Conservation (phyloP, 305 asterid species). For the Ajuga reptans region DNA sequence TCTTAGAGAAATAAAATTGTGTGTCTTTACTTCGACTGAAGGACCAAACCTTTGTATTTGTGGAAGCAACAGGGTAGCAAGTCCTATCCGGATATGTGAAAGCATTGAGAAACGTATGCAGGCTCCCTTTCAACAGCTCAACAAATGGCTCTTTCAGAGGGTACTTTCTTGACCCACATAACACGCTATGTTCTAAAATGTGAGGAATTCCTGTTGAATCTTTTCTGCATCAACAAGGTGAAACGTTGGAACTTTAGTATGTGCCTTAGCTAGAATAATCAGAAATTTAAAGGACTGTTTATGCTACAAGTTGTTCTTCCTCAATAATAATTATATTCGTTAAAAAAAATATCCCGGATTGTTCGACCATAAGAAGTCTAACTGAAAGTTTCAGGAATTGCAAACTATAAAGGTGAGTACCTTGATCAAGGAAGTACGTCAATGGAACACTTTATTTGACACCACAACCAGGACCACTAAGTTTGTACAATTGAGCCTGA, state of each 20-base stretch:
- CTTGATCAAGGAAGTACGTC: not conserved
- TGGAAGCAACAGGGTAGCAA: slow-evolving; percentile 97
- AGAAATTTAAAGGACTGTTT: not conserved
- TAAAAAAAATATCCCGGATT: not conserved
- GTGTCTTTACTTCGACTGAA: slow-evolving; percentile 11
- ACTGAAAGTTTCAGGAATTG: not conserved
- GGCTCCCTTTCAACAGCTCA: slow-evolving; percentile 91
- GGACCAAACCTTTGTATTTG: slow-evolving; percentile 67
- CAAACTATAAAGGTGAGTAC: not conserved
- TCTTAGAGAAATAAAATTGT: not conserved
- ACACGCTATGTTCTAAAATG: slow-evolving; percentile 89
- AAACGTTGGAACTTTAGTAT: slow-evolving; percentile 9
- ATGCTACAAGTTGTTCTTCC: not conserved
- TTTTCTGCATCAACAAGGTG: slow-evolving; percentile 53
- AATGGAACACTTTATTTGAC: not conserved
- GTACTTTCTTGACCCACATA: slow-evolving; percentile 96
- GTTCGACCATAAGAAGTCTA: not conserved
- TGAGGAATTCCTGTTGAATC: slow-evolving; percentile 98
- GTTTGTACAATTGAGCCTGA: not conserved
- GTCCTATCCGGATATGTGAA: slow-evolving; percentile 98
- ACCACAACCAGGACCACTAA: not conserved
- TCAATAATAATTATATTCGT: not conserved
- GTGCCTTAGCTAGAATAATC: slow-evolving; percentile 10
- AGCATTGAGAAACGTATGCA: slow-evolving; percentile 92
- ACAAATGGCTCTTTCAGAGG: slow-evolving; percentile 94